phyloP scores from a whole-genome alignment of 352 stramenopile genomes.

The Globisporangium nunn region DNA sequence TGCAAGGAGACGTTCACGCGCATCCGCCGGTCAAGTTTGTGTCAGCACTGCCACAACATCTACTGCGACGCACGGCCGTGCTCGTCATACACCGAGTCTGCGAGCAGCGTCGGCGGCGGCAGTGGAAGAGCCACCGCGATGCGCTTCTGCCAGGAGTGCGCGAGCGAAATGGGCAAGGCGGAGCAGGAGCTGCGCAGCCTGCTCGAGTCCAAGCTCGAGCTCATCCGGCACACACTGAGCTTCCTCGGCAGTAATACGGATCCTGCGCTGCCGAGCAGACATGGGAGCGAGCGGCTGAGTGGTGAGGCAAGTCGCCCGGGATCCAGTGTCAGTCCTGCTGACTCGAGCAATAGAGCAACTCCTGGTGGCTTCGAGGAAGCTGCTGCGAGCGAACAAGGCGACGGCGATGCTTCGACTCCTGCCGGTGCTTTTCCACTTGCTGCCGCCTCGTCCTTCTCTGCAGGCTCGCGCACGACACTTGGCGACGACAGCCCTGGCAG shows the following conservation, averaged over 20 bases:
- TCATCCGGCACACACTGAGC: conserved; percentile 42
- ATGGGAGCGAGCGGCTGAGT: background rate
- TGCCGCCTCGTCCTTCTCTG: background rate
- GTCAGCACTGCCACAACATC: conserved; percentile 74
- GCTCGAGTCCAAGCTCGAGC: conserved; percentile 50
- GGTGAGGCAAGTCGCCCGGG: background rate
- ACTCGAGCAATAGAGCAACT: background rate
- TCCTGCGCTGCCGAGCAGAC: background rate
- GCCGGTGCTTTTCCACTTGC: too few species aligned
- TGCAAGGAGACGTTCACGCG: conserved; percentile 71
- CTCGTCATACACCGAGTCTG: conserved; percentile 38
- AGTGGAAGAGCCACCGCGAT: conserved; percentile 13
- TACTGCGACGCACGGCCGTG: conserved; percentile 77
- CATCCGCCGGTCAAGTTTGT: conserved; percentile 60
- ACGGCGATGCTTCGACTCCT: background rate
- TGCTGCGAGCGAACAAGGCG: background rate
- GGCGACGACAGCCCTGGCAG: background rate
- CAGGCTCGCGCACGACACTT: background rate
- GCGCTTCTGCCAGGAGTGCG: conserved; percentile 74
- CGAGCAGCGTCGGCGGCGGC: background rate
- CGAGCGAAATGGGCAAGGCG: conserved; percentile 57
- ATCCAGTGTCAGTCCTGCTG: background rate
- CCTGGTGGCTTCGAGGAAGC: too few species aligned
- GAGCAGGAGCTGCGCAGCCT: conserved; percentile 60
- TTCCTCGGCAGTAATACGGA: conserved; percentile 18